These are phyloP conservation scores for Punctularia strigosozonata DNA, from an alignment of 768 basidiomycete species.

Conservation along the genomic window DNA sequence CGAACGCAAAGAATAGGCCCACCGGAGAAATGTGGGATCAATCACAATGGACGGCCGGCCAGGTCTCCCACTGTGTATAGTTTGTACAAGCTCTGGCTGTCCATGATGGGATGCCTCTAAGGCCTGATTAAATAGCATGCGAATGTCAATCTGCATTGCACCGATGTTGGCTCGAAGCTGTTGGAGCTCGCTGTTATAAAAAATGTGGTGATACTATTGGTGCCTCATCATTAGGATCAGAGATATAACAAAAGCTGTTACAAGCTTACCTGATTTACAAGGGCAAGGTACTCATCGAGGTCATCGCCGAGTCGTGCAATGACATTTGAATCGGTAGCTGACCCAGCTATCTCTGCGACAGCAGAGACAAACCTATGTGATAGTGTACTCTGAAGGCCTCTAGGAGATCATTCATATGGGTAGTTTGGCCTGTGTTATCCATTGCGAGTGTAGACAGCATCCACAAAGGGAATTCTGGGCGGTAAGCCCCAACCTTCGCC, in stretches of 20 bases:
- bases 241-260: too few species aligned
- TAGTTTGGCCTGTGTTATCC: too few species aligned
- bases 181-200: neutral
- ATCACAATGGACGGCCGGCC: conserved; percentile 9
- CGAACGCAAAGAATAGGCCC: conserved; percentile 8
- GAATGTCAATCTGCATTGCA: conserved; percentile 3
- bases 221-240: too few species aligned
- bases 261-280: conserved; percentile 6
- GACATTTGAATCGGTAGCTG: conserved; percentile 6
- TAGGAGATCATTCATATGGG: too few species aligned
- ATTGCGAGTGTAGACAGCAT: too few species aligned
- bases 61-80: neutral
- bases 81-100: neutral
- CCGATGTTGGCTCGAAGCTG: neutral
- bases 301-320: conserved; percentile 10
- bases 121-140: neutral
- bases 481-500: too few species aligned
- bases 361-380: conserved; percentile 3
- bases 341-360: conserved; percentile 1
- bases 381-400: conserved; percentile 7
- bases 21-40: conserved; percentile 10
- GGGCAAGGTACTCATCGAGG: conserved; percentile 5
- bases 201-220: neutral
- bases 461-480: too few species aligned
- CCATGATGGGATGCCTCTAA: conserved; percentile 4